Evolutionary conservation across 495 filamentous ascomycete species (phyloP), one percentile per base, ranked within the genome.

Genomic region (Penicillium odoratum): DNA sequence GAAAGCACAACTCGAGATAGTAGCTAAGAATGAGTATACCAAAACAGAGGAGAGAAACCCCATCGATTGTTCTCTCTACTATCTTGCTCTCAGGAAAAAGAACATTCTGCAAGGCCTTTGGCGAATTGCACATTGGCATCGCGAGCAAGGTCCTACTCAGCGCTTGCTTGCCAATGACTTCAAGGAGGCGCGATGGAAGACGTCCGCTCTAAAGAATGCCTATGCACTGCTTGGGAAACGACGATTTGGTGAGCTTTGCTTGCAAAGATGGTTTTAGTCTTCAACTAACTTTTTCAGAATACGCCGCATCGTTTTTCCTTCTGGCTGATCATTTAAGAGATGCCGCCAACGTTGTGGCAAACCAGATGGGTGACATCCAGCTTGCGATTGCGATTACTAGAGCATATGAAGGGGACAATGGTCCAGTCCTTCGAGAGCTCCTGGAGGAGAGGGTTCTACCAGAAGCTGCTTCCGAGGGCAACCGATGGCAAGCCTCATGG

Each of bases 401-500:
- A 45, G 89, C 92, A 9, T 93, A 96, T 60, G 91, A 93, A 66
- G 94, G 95, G 21, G 92, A 96, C 48, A 80, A 85, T 34, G 90
- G 92, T 0, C 86, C 86, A 0, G 82, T 93, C 7, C 71, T 98
- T 0, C 81, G 79, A 31, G 83, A 82, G 51, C 78, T 98, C 3
- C 77, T 99, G 1, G 82, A 90, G 68, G 90, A 96, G 25, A 88
- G 84, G 56, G 85, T 97, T 26, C 78, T 98, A 0, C 81, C 87
- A 1, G 78, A 90, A 58, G 94, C 95, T 7, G 83, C 88, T 3
- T 77, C 84, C 10, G 86, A 92, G 55, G 91, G 91, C 1, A 93
- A 98, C 69, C 82, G 93, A 53, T 99, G 95, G 95, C 84, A 95
- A 48, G 91, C 92, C 3, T 91, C 89, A 1, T 99, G 95, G 95